Evolutionary conservation across 2,329 filamentous ascomycete species (phyloP).

Genomic region (Aspergillaceae sp.): DNA sequence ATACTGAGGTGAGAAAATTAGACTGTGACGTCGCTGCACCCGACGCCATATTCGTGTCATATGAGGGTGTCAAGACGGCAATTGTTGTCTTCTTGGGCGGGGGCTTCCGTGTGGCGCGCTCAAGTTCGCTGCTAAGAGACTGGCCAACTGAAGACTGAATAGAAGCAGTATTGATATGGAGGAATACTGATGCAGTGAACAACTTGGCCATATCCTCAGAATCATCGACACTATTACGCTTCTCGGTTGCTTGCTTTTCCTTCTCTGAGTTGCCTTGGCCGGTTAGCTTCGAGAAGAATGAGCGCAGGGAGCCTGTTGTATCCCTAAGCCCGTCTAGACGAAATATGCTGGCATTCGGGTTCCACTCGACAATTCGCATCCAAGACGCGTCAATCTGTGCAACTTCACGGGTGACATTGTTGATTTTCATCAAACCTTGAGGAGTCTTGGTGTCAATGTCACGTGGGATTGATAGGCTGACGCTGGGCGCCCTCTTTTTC

Average conservation of each 20-base stretch:
- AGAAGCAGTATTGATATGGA: constrained; percentile 76
- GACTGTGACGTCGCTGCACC: constrained; percentile 41
- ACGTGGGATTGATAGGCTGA: constrained; percentile 62
- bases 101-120: constrained; percentile 93
- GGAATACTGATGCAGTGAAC: constrained; percentile 72
- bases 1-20: constrained; percentile 81
- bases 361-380: constrained; percentile 84
- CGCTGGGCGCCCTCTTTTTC: constrained; percentile 78
- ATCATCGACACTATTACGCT: constrained; percentile 52
- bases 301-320: constrained; percentile 56
- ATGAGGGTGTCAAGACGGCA: constrained; percentile 82
- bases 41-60: constrained; percentile 66
- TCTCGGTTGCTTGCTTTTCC: constrained; percentile 35
- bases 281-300: constrained; percentile 68
- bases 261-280: constrained; percentile 43
- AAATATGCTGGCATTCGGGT: constrained; percentile 44
- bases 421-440: constrained; percentile 81
- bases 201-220: constrained; percentile 63
- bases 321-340: constrained; percentile 33
- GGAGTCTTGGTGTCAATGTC: constrained; percentile 75
- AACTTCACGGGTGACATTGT: constrained; percentile 71
- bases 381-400: constrained; percentile 87
- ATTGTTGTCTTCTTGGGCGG: constrained; percentile 81
- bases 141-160: constrained; percentile 67
- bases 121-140: constrained; percentile 72